phyloP scores from a whole-genome alignment of 2,329 filamentous ascomycete species.

The Penicillium glabrum region DNA sequence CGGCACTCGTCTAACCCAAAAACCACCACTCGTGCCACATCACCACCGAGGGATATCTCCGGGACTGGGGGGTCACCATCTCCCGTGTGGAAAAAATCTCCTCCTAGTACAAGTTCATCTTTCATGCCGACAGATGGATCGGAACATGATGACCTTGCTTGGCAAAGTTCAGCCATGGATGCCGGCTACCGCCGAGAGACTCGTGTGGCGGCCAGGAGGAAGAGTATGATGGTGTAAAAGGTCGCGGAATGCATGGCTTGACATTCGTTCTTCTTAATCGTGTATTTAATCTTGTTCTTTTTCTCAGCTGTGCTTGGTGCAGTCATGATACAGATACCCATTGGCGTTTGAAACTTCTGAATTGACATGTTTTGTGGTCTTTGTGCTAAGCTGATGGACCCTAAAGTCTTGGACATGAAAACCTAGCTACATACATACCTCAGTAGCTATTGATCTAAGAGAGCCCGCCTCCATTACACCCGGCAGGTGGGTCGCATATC shows the following conservation, averaged over 20 bases:
- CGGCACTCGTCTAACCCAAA: constrained; percentile 36
- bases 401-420: background rate
- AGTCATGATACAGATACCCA: constrained; percentile 26
- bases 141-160: constrained; percentile 14
- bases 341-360: background rate
- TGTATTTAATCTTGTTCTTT: constrained; percentile 11
- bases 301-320: constrained; percentile 14
- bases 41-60: constrained; percentile 3
- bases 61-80: background rate
- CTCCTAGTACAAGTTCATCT: constrained; percentile 2
- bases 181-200: constrained; percentile 27
- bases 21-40: constrained; percentile 4
- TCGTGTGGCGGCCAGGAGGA: constrained; percentile 35
- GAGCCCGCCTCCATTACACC: background rate
- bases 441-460: background rate
- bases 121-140: background rate
- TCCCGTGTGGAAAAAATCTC: background rate
- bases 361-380: background rate
- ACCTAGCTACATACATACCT: background rate
- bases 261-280: constrained; percentile 1
- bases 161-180: constrained; percentile 9
- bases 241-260: background rate
- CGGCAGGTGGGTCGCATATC: background rate
- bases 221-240: constrained; percentile 42
- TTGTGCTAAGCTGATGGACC: background rate